These are phyloP conservation scores for Mollisia scopiformis DNA, from an alignment of 2,329 filamentous ascomycete genomes.

Conservation along the genomic window DNA sequence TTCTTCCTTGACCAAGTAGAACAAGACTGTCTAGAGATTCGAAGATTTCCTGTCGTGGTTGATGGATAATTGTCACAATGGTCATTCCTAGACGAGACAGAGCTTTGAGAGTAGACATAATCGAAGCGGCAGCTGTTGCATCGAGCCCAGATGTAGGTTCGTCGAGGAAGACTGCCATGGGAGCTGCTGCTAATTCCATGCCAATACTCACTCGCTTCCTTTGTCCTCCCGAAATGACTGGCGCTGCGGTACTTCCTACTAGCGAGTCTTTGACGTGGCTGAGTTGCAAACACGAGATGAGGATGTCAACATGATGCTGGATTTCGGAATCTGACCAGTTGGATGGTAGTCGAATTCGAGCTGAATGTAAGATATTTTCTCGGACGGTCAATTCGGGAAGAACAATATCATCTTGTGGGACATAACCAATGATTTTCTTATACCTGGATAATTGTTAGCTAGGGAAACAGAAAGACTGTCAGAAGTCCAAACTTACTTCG, in stretches of 20 bases:
- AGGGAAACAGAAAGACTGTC: not conserved
- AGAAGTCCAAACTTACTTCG: constrained; percentile 25
- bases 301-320: constrained; percentile 54
- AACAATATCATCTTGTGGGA: constrained; percentile 64
- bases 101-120: constrained; percentile 63
- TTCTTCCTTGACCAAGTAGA: constrained; percentile 61
- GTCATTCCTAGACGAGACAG: constrained; percentile 58
- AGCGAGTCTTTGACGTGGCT: constrained; percentile 44
- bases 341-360: constrained; percentile 54
- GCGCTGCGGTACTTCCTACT: constrained; percentile 60
- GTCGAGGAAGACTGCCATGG: constrained; percentile 62
- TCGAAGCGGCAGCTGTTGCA: constrained; percentile 64
- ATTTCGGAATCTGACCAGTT: constrained; percentile 54
- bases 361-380: constrained; percentile 65
- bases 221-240: constrained; percentile 64
- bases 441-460: constrained; percentile 40
- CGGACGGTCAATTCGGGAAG: constrained; percentile 62
- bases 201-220: constrained; percentile 66
- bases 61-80: constrained; percentile 58
- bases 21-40: constrained; percentile 64
- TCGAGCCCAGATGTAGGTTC: constrained; percentile 66
- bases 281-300: constrained; percentile 55
- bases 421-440: constrained; percentile 63
- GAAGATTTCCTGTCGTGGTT: constrained; percentile 57
- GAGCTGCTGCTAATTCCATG: constrained; percentile 59